Evolutionary conservation across 257 asterid genomes (phyloP).

Genomic region (Scutellaria baicalensis): DNA sequence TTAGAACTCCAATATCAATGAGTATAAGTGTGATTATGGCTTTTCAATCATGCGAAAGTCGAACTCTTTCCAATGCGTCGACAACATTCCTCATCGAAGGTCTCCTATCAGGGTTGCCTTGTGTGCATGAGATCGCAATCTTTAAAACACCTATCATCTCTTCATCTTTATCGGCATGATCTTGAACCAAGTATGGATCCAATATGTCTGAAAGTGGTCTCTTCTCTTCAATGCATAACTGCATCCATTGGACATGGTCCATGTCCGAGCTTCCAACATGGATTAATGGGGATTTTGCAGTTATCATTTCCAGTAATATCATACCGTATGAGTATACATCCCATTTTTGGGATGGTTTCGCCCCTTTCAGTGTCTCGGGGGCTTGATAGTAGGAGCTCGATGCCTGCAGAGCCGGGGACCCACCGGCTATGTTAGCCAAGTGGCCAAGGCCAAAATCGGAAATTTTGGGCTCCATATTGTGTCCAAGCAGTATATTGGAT

Average conservation of each 20-base stretch:
- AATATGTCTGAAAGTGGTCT: slow-evolving; percentile 58
- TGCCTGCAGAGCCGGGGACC: slow-evolving; percentile 46
- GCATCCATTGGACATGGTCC: slow-evolving; percentile 72
- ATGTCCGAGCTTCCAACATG: slow-evolving; percentile 51
- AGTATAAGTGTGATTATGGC: too few species aligned
- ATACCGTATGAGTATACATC: slow-evolving; percentile 79
- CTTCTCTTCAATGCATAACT: slow-evolving; percentile 70
- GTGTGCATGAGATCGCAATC: slow-evolving; percentile 73
- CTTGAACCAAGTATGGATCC: slow-evolving; percentile 51
- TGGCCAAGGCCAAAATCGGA: slow-evolving; percentile 92
- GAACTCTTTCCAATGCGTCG: slow-evolving; percentile 56
- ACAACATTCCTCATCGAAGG: slow-evolving; percentile 66
- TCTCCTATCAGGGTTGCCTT: slow-evolving; percentile 66
- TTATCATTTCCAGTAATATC: slow-evolving; percentile 60
- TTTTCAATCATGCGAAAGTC: not conserved
- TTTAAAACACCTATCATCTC: slow-evolving; percentile 63
- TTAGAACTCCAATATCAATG: not conserved
- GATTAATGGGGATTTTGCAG: slow-evolving; percentile 54
- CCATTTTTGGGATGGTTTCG: slow-evolving; percentile 91
- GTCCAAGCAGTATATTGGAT: slow-evolving; percentile 64
- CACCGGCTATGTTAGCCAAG: slow-evolving; percentile 73
- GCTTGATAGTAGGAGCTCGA: slow-evolving; percentile 58
- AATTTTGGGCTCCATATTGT: slow-evolving; percentile 58
- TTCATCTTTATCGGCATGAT: slow-evolving; percentile 57
- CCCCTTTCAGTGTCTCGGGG: slow-evolving; percentile 60